Conservation (phyloP, 2,329 filamentous ascomycete genomes). For the Penicillium aurantiogriseum region DNA sequence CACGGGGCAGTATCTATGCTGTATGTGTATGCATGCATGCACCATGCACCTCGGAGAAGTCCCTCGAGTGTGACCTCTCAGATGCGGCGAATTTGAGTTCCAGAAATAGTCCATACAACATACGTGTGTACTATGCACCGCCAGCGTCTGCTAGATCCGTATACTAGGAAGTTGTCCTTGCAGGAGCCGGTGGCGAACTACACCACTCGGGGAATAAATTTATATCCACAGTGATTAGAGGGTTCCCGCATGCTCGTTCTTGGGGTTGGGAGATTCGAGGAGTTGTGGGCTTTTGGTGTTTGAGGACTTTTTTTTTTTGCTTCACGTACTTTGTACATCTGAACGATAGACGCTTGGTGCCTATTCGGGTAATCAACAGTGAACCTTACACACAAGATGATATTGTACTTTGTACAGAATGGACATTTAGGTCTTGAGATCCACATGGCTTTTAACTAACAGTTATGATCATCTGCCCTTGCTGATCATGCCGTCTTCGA, state of each 20-base stretch:
- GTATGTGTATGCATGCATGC: conserved; percentile 4
- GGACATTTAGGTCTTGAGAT: neutral
- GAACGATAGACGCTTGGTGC: neutral
- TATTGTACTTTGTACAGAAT: neutral
- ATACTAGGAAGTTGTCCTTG: conserved; percentile 21
- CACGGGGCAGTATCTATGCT: conserved; percentile 12
- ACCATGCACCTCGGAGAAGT: conserved; percentile 9
- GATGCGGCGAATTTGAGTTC: conserved; percentile 29
- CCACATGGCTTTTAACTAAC: conserved; percentile 1
- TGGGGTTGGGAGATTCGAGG: neutral
- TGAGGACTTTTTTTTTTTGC: neutral
- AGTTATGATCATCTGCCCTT: conserved; percentile 13
- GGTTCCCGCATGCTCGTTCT: neutral
- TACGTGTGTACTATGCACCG: conserved; percentile 6
- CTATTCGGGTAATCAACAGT: neutral
- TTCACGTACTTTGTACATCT: conserved; percentile 13
- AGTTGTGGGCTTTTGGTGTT: neutral
- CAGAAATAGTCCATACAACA: conserved; percentile 8
- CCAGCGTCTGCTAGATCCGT: conserved; percentile 17
- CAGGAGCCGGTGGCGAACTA: conserved; percentile 14
- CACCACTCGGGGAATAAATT: conserved; percentile 22
- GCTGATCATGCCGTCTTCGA: conserved; percentile 10
- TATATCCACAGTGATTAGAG: neutral
- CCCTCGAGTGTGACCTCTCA: conserved; percentile 21
- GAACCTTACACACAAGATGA: neutral